Base-by-base conservation (phyloP, 192 early-diverging fungal genomes). In the Obelidium mucronatum region DNA sequence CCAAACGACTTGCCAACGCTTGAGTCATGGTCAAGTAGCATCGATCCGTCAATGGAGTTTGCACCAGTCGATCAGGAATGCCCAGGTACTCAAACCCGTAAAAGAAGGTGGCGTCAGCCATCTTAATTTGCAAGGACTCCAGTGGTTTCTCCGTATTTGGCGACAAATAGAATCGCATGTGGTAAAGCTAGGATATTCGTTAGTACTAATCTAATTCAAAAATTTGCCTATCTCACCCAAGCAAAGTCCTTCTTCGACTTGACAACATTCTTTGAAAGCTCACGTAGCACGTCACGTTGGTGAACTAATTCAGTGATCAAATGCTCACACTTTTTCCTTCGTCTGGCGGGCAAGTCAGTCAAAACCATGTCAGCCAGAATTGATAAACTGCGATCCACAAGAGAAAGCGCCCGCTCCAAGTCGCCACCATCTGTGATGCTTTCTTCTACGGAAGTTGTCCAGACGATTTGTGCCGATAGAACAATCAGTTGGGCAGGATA, bases 61-160 rank as follows among this genome's bases (percentile, higher is more conserved):
- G 97, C 53, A 99, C 97, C 58, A 99, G 84, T 35, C 97, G 93
- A 82, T 99, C 97, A 19, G 93, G 90, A 26, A 99, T 91, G 53
- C 97, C 98, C 76, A 98, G 90, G 73, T 99, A 99, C 83, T 99
- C 98, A 67, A 92, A 99, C 1, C 98, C 98, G 74, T 99, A 99
- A 3, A 82, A 84, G 85, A 98, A 99, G 40, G 90, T 81, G 11
- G 97, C 96, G 64, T 98, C 94, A 1, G 96, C 97, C 93, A 99
- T 97, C 31, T 85, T 84, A 71, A 99, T 93, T 0, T 80, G 80
- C 17, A 99, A 83, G 34, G 94, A 83, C 54, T 86, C 80, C 40
- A 94, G 73, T 28, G 92, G 92, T 59, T 95, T 89, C n/a, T 88
- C 81, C 19, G 80, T 78, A 22, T 74, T 69, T 19, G 86, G 79